Evolutionary conservation across 352 stramenopile genomes (phyloP).

Genomic region (Pythium dissimile): DNA sequence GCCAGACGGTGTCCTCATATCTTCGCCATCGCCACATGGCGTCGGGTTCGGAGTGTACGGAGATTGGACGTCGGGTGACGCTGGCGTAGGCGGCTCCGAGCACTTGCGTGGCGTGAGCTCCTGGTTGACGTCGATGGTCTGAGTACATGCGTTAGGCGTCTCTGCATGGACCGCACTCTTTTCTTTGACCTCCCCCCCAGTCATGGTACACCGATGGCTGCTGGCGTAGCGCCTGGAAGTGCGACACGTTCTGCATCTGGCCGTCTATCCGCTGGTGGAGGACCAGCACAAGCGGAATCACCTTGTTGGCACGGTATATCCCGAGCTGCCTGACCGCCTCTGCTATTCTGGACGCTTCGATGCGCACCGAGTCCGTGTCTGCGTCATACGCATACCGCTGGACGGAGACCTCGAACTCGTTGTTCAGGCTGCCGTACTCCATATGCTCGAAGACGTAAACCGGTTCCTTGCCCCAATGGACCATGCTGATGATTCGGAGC

Average conservation of each 20-base stretch:
- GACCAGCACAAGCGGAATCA: neutral
- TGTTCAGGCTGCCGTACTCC: no score
- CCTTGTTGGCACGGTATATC: neutral
- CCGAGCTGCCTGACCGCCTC: neutral
- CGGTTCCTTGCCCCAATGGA: neutral
- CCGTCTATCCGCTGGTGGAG: neutral
- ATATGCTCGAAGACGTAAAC: neutral
- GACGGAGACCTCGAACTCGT: neutral
- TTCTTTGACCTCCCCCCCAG: no score
- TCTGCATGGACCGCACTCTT: no score
- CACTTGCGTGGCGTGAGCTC: no score
- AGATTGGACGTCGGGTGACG: no score
- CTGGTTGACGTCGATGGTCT: no score
- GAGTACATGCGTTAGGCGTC: no score
- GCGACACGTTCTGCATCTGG: neutral
- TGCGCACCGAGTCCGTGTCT: neutral
- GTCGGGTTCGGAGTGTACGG: no score
- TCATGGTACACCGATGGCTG: neutral
- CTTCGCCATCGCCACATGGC: no score
- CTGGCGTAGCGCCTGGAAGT: neutral
- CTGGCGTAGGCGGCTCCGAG: no score
- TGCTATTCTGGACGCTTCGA: neutral
- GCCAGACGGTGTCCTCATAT: no score
- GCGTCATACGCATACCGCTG: neutral
- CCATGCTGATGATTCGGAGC: neutral